Base-by-base conservation (phyloP, 2,329 filamentous ascomycete species). In the Cephalotrichum gorgonifer region DNA sequence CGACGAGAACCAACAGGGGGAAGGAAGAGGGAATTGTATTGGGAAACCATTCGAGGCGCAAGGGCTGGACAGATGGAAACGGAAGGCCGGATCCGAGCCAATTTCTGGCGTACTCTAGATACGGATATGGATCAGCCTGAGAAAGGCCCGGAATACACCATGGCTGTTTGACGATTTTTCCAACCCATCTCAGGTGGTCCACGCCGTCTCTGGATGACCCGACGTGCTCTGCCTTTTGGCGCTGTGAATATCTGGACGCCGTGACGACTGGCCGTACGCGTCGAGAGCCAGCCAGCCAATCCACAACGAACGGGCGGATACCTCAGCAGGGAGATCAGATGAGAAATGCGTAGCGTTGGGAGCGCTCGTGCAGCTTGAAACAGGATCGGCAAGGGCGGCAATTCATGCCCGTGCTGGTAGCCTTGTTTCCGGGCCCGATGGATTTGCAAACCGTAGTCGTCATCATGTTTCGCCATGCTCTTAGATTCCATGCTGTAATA, bases 91-190 rank as follows among this genome's bases (percentile, higher is more conserved):
- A 17, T 35, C 28, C 45, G 45, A 38, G 45, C 31, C 45, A 23
- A 39, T 28, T 28, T 31, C 45, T 38, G 23, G 25, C 45, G 45
- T 47, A 47, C 33, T 28, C 26, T 47, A 47, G 45, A 47, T 47
- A 41, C 45, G 33, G 39, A 41, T 47, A 41, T 33, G 33, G 39
- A 41, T 42, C 26, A 42, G 46, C 35, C 30, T 22, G 22, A 43
- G 35, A 38, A 35, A 38, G 27, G 38, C 38, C 46, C 39, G 46
- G 39, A 48, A 48, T 47, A 48, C 31, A 48, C 46, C 46, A 48
- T 48, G 46, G 28, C 35, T 28, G 23, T 48, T 38, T 38, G 46
- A 27, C 46, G 46, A 38, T 48, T 22, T 47, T 20, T 47, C 33
- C 45, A 47, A 47, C 41, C 25, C 45, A 41, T 39, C 26, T 23